Base-by-base conservation (phyloP, 768 basidiomycete species). In the Amanita pseudoporphyria region DNA sequence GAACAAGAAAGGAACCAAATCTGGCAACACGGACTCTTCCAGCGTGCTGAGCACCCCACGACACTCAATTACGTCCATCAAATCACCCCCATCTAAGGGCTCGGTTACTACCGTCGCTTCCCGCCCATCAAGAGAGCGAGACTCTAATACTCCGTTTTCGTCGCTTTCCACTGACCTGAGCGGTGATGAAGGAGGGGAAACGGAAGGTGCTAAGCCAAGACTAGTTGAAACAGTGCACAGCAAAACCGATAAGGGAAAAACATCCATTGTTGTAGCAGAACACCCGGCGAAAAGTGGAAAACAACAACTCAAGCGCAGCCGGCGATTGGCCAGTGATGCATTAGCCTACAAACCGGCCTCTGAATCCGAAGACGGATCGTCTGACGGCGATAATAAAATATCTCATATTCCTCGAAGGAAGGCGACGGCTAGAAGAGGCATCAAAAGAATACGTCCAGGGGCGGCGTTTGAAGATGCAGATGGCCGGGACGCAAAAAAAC, bases 401-500 rank as follows among this genome's bases (percentile, higher is more conserved):
- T 47, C 53, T 30, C 49, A 51, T 26, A 38, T 54, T 14, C 6
- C 30, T 14, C 41, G 45, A 39, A 45, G 52, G 10, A 43, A 43
- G 41, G 18, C 54, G 30, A 47, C 56, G 6, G 57, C 57, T 13
- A 62, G 56, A 48, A 63, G 64, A 5, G 67, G 67, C 28, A 47
- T 69, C 32, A 73, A 74, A 55, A 60, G 71, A 36, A 60, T 60
- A 6, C 61, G 67, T 26, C 61, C 64, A 14, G 60, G 62, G 41
- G 67, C 68, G 24, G 55, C 58, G 18, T 44, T 53, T 18, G 56
- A 57, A 26, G 66, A 64, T 5, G 60, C 49, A 14, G 62, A 65
- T 7, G 54, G 56, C 39, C 62, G 67, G 35, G 67, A 62, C 47
- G 42, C 54, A 22, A 74, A 71, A 58, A 69, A 63, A 51, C 12